phyloP scores from a whole-genome alignment of 2,329 filamentous ascomycete species.

The Karstenula rhodostoma region DNA sequence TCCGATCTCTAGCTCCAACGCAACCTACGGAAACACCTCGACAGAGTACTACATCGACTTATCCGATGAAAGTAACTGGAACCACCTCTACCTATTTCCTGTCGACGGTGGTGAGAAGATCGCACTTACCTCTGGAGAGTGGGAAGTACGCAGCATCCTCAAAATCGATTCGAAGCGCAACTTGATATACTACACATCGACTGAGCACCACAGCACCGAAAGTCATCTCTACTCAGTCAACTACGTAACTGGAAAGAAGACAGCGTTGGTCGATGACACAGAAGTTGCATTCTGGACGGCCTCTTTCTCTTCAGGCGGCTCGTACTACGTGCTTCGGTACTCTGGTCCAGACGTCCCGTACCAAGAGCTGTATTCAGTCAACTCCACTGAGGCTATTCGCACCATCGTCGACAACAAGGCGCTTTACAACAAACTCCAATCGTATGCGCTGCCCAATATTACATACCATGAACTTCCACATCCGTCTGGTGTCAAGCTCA shows the following conservation, averaged over 20 bases:
- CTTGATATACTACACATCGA: constrained; percentile 71
- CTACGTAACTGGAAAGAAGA: constrained; percentile 62
- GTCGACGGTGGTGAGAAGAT: constrained; percentile 63
- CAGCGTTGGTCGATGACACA: constrained; percentile 68
- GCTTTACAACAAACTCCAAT: constrained; percentile 63
- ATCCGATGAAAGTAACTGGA: constrained; percentile 71
- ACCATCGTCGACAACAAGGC: constrained; percentile 68
- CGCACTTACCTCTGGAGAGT: constrained; percentile 69
- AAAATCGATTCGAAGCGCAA: constrained; percentile 66
- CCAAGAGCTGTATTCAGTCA: constrained; percentile 69
- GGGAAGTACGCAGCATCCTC: constrained; percentile 69
- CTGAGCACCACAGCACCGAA: constrained; percentile 71
- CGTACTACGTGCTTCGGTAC: constrained; percentile 73
- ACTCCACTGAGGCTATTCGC: constrained; percentile 64
- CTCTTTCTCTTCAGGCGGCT: constrained; percentile 68
- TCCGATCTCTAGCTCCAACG: constrained; percentile 40
- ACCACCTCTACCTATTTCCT: constrained; percentile 71
- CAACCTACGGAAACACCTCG: constrained; percentile 47
- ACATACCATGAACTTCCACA: constrained; percentile 70
- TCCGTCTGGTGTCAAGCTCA: constrained; percentile 67
- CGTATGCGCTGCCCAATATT: constrained; percentile 70
- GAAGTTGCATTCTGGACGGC: constrained; percentile 68
- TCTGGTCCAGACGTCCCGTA: constrained; percentile 72
- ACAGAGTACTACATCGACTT: constrained; percentile 69
- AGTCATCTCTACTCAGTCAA: constrained; percentile 73